Evolutionary conservation across 768 basidiomycete genomes (phyloP).

Genomic region (Leccinum obscurum): DNA sequence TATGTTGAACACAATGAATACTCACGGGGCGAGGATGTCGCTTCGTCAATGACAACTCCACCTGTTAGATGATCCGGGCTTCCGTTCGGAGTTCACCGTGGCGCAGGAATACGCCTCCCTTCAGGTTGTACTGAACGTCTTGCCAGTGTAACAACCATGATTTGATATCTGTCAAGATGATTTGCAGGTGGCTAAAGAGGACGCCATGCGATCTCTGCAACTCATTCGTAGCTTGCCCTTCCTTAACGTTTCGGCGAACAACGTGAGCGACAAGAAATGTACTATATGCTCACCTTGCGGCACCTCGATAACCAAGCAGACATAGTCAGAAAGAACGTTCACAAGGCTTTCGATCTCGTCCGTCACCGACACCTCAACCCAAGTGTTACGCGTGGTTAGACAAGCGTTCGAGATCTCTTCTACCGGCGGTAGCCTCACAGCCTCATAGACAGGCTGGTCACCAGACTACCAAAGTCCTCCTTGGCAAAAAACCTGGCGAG

Average conservation of each 20-base stretch:
- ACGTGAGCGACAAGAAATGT: neutral
- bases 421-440: too few species aligned
- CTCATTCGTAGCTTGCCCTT: neutral
- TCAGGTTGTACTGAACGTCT: neutral
- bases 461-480: neutral
- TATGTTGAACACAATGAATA: neutral
- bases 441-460: too few species aligned
- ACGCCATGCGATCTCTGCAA: neutral
- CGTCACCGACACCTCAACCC: neutral
- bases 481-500: neutral
- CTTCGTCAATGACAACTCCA: neutral
- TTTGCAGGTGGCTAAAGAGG: neutral
- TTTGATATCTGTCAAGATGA: neutral
- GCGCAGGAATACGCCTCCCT: neutral
- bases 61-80: neutral
- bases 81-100: neutral
- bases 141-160: neutral
- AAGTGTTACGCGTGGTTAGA: neutral
- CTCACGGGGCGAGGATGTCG: neutral
- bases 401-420: neutral
- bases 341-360: neutral
- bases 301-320: neutral
- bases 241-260: neutral
- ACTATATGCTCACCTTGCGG: neutral
- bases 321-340: neutral